phyloP scores from a whole-genome alignment of 495 filamentous ascomycete genomes.

The Niebla homalea region DNA sequence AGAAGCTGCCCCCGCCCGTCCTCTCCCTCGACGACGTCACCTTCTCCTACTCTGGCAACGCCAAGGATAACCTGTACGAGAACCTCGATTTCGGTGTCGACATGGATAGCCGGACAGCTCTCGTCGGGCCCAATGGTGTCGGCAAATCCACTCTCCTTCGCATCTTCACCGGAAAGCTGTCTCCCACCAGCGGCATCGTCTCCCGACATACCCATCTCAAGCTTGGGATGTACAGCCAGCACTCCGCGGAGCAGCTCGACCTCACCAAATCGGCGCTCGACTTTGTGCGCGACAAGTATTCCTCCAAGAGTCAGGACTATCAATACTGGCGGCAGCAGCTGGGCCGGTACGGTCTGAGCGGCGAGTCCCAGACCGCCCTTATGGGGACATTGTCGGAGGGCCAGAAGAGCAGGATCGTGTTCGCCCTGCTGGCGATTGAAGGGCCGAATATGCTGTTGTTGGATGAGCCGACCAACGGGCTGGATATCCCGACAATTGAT shows the following conservation, averaged over 20 bases:
- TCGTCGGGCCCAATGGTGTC: conserved; percentile 98
- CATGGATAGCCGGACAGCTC: conserved; percentile 95
- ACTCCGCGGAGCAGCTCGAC: conserved; percentile 96
- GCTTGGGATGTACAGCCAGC: conserved; percentile 93
- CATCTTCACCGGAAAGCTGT: conserved; percentile 94
- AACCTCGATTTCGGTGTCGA: conserved; percentile 96
- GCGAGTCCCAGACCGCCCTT: conserved; percentile 86
- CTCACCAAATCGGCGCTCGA: conserved; percentile 95
- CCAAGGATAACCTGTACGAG: conserved; percentile 86
- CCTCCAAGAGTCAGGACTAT: conserved; percentile 82
- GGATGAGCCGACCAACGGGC: conserved; percentile 97
- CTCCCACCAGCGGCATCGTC: conserved; percentile 68
- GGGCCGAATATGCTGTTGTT: conserved; percentile 94
- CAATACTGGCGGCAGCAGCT: conserved; percentile 99
- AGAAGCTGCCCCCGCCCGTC: conserved; percentile 94
- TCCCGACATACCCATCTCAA: conserved; percentile 94
- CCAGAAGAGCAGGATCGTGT: conserved; percentile 95
- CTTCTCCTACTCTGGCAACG: conserved; percentile 89
- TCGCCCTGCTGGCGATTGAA: conserved; percentile 91
- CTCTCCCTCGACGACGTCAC: conserved; percentile 93
- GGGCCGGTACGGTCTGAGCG: conserved; percentile 80
- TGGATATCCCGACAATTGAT: conserved; percentile 99
- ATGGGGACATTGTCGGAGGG: conserved; percentile 98
- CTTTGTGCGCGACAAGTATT: conserved; percentile 94
- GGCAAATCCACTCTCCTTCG: conserved; percentile 97